Evolutionary conservation across 768 basidiomycete species (phyloP), one percentile per base, ranked within the genome.

Genomic region (Boletus rubescentipes): DNA sequence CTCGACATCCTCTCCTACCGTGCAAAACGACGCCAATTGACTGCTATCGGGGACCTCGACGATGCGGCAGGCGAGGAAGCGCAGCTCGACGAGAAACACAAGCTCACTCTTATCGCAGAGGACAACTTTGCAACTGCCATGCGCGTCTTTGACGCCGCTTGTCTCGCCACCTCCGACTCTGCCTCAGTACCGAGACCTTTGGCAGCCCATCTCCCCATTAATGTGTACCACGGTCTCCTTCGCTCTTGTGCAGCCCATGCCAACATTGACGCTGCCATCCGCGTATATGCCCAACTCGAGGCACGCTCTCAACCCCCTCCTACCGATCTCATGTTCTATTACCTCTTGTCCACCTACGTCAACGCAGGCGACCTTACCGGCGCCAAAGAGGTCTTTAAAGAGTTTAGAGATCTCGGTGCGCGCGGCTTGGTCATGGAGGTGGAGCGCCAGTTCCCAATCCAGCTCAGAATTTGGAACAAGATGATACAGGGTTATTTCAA

Each of bases 401-500:
- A 85, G 46, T 93, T 82, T 68, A 66, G 72, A 41, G 47, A 65
- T 12, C 78, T 81, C 5, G 73, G 75, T 21, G 58, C 69, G 11
- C 63, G 65, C 0, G 78, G 76, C 9, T 67, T 64, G 9, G 48
- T 67, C 15, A 46, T 49, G 5, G 49, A 49, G 40, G 63, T 67
- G 51, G 69, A 55, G 10, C 46, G 57, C 23, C 42, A 53, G 44
- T 54, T 49, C 30, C 65, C 68, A 30, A 69, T 72, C 20, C 77
- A 79, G 46, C 71, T 86, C 41, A 65, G 74, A 36, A 73, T 86
- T 2, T 93, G 83, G 83, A 89, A 90, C 59, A 75, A 79, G 61
- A 91, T 92, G 86, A 83, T 94, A 34, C 77, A 83, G 44, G 79
- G 84, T 0, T 86, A 89, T 68, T 86, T 94, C 75, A 77, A 74